Percentiles rank a stretch among this genome's conserved stretches.
phyloP scores from a whole-genome alignment of 305 asterid genomes.

The Salvia sclarea region DNA sequence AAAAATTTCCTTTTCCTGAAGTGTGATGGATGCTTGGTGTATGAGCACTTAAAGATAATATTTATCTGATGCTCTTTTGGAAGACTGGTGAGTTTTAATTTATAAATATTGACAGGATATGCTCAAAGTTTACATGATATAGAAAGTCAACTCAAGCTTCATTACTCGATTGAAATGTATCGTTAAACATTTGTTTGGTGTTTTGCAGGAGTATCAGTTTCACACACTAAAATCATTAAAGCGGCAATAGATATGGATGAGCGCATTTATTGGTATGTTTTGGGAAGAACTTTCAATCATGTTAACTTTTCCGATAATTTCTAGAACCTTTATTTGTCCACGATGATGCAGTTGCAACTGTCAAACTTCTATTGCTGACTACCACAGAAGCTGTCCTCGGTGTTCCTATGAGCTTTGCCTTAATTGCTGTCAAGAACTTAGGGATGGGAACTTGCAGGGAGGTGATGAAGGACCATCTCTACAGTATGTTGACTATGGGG shows the following conservation, averaged over 20 bases:
- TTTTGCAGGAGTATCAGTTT: constrained; percentile 44
- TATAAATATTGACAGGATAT: background rate
- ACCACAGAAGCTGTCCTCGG: constrained; percentile 57
- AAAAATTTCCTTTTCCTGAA: background rate
- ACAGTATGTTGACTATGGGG: constrained; percentile 43
- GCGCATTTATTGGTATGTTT: constrained; percentile 62
- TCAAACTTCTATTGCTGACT: constrained; percentile 61
- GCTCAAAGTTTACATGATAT: background rate
- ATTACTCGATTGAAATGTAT: no score
- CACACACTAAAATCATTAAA: constrained; percentile 36
- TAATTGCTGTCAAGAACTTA: constrained; percentile 60
- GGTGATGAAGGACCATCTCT: constrained; percentile 39
- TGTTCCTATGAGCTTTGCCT: constrained; percentile 77
- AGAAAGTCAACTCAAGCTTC: background rate
- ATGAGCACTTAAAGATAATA: no score
- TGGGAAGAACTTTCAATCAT: background rate
- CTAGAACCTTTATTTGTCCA: background rate
- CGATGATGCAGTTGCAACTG: constrained; percentile 59
- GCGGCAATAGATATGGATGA: constrained; percentile 36
- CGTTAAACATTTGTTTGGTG: no score
- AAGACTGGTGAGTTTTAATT: background rate
- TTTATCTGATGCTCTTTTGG: no score
- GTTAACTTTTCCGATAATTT: constrained; percentile 9
- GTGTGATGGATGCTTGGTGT: constrained; percentile 13
- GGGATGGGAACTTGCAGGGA: constrained; percentile 53